Conservation (phyloP, 2,329 filamentous ascomycete species). For the Paracamarosporium sp. region DNA sequence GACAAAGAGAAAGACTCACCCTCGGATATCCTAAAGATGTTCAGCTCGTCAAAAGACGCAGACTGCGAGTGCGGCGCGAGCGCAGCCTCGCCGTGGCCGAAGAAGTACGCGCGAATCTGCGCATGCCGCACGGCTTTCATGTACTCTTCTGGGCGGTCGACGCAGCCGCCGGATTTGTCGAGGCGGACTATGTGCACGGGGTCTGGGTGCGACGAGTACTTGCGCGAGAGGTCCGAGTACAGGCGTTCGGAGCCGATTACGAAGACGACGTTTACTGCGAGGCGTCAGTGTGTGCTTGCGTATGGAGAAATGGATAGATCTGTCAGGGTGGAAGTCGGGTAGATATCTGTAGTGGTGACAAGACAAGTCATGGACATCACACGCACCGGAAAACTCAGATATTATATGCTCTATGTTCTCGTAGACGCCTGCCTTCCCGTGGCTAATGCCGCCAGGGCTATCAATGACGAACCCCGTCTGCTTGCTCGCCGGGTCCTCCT, state of each 20-base stretch:
- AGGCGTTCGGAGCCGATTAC: slow-evolving; percentile 81
- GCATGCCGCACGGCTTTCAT: slow-evolving; percentile 77
- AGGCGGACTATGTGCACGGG: slow-evolving; percentile 77
- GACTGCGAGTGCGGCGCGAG: slow-evolving; percentile 88
- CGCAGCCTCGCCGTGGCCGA: slow-evolving; percentile 73
- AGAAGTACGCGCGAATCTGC: slow-evolving; percentile 91
- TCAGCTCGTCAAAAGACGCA: slow-evolving; percentile 76
- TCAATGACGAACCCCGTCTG: slow-evolving; percentile 85
- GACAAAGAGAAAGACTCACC: slow-evolving; percentile 52
- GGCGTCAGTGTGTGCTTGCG: slow-evolving; percentile 32
- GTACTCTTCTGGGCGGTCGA: slow-evolving; percentile 75
- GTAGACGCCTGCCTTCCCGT: slow-evolving; percentile 68
- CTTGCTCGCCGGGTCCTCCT: slow-evolving; percentile 75
- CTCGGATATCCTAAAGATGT: slow-evolving; percentile 74
- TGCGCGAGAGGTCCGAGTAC: slow-evolving; percentile 74
- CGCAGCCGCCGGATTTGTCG: slow-evolving; percentile 84
- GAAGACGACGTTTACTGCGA: slow-evolving; percentile 76
- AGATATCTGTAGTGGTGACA: slow-evolving; percentile 1
- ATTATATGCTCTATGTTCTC: slow-evolving; percentile 84
- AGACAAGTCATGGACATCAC: slow-evolving; percentile 24
- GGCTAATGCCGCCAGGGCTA: slow-evolving; percentile 73
- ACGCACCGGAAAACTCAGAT: slow-evolving; percentile 68
- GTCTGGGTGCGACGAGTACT: slow-evolving; percentile 68
- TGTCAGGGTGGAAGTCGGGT: not conserved
- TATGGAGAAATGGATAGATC: not conserved